Conservation (phyloP, 495 filamentous ascomycete species). For the Podospora bellae-mahoneyi region DNA sequence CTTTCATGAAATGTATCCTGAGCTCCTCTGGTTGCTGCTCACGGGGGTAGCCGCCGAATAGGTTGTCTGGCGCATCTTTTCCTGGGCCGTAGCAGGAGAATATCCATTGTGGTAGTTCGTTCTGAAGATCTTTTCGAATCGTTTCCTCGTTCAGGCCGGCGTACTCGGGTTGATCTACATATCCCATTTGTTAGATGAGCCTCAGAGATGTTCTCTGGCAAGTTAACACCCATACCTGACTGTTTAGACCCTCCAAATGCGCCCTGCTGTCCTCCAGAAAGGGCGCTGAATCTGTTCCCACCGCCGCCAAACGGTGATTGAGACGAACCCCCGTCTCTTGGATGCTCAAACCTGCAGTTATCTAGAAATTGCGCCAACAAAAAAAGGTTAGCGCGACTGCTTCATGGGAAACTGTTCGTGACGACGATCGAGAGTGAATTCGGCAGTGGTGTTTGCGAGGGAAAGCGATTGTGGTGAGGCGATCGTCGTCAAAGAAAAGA, state of each 20-base stretch:
- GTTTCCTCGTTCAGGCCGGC: conserved; percentile 49
- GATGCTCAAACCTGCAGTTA: conserved; percentile 47
- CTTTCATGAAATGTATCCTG: conserved; percentile 63
- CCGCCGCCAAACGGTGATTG: conserved; percentile 18
- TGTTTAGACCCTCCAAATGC: not conserved
- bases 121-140: conserved; percentile 62
- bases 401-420: not conserved
- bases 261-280: not conserved
- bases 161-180: conserved; percentile 28
- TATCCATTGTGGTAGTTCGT: conserved; percentile 72
- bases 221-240: not conserved
- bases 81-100: conserved; percentile 80
- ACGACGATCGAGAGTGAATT: not conserved
- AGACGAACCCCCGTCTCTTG: conserved; percentile 7
- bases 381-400: conserved; percentile 4
- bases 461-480: not conserved
- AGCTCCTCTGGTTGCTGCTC: conserved; percentile 86
- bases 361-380: conserved; percentile 24
- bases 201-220: not conserved
- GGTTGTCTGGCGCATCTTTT: conserved; percentile 65
- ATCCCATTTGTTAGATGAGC: not conserved
- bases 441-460: not conserved
- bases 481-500: conserved; percentile 2
- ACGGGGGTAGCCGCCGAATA: conserved; percentile 72
- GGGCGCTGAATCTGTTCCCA: conserved; percentile 29